phyloP scores from a whole-genome alignment of 139 green algal species.

The Coelastrella sp. region DNA sequence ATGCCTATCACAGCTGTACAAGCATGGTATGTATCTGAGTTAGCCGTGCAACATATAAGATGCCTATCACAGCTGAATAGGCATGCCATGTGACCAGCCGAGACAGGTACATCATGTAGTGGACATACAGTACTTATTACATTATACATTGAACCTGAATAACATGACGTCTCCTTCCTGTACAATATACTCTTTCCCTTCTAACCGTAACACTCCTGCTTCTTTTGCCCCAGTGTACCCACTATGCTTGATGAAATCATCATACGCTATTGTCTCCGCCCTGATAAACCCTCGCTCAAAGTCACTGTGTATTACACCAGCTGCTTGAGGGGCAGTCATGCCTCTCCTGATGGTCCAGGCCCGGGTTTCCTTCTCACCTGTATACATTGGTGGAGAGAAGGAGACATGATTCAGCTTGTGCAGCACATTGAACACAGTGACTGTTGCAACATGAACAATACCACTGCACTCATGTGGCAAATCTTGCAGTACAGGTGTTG shows the following conservation, averaged over 20 bases:
- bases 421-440: no score
- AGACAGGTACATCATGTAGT: no score
- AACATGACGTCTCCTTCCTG: conserved; percentile 93
- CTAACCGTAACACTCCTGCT: conserved; percentile 84
- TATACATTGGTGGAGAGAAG: background rate
- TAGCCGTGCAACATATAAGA: no score
- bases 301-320: conserved; percentile 95
- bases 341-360: conserved; percentile 90
- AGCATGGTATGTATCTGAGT: no score
- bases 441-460: no score
- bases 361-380: conserved; percentile 94
- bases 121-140: no score
- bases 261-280: conserved; percentile 89
- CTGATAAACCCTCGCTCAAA: conserved; percentile 95
- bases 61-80: no score
- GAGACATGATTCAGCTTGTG: no score
- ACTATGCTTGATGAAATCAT: conserved; percentile 79
- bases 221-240: conserved; percentile 78
- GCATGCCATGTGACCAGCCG: no score
- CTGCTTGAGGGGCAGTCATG: conserved; percentile 91
- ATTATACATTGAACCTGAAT: conserved; percentile 68
- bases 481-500: no score
- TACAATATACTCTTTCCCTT: conserved; percentile 99
- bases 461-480: no score
- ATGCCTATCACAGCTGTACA: no score